Conservation (phyloP, 495 filamentous ascomycete genomes). For the Hypoxylon trugodes region DNA sequence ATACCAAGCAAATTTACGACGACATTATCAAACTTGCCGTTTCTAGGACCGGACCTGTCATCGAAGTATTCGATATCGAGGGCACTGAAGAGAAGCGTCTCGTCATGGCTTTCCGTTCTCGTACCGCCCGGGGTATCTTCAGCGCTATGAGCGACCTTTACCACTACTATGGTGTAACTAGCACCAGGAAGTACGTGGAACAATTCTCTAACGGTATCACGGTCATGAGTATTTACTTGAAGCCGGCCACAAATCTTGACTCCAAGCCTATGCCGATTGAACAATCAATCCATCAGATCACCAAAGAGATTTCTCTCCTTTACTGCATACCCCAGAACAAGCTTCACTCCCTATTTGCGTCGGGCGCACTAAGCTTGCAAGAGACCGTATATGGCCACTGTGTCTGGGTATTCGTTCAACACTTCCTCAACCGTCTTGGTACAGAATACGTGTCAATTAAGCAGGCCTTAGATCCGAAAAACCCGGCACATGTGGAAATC, state of each 20-base stretch:
- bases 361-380: constrained; percentile 89
- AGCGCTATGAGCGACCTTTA: constrained; percentile 95
- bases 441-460: constrained; percentile 89
- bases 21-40: constrained; percentile 89
- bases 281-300: constrained; percentile 96
- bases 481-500: constrained; percentile 85
- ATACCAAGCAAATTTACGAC: constrained; percentile 94
- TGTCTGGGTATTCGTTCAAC: constrained; percentile 95
- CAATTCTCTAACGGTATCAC: constrained; percentile 99
- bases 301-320: constrained; percentile 94
- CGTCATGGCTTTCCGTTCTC: constrained; percentile 91
- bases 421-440: constrained; percentile 95
- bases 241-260: constrained; percentile 67
- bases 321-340: constrained; percentile 99
- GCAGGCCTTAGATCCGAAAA: constrained; percentile 76
- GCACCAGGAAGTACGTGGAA: constrained; percentile 96
- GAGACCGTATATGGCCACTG: constrained; percentile 98
- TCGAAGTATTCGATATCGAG: constrained; percentile 97
- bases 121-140: constrained; percentile 93
- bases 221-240: constrained; percentile 92
- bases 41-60: constrained; percentile 85
- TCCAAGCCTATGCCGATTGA: constrained; percentile 70
- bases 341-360: constrained; percentile 87
- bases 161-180: constrained; percentile 97
- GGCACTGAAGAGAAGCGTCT: constrained; percentile 88